Evolutionary conservation across 495 filamentous ascomycete genomes (phyloP).

Genomic region (Immersiella caudata): DNA sequence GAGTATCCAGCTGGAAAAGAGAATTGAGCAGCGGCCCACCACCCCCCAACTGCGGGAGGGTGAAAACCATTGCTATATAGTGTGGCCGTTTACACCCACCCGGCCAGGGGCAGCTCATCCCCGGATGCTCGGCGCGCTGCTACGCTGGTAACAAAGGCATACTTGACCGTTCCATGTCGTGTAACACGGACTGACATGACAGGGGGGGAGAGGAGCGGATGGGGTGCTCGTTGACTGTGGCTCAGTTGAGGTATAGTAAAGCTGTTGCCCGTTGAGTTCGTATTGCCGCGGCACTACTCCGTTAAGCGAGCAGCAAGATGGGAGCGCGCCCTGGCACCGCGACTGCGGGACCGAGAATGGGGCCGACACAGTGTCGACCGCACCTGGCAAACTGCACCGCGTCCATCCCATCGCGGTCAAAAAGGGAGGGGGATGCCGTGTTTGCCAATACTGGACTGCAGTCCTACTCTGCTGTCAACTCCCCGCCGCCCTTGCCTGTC

Average conservation of each 20-base stretch:
- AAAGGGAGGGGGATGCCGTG: neutral
- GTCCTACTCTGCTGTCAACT: neutral
- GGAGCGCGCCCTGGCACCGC: neutral
- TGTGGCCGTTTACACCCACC: neutral
- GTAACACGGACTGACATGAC: slow-evolving; percentile 1
- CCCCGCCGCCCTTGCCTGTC: neutral
- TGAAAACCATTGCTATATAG: neutral
- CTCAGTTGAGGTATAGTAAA: neutral
- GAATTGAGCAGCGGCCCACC: neutral
- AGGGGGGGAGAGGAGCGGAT: neutral
- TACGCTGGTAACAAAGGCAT: neutral
- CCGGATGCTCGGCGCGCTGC: neutral
- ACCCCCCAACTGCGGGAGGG: neutral
- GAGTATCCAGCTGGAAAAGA: neutral
- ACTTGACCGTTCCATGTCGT: neutral
- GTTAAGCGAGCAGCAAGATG: neutral
- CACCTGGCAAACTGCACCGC: neutral
- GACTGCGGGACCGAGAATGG: slow-evolving; percentile 27
- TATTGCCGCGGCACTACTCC: neutral
- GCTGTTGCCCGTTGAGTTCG: neutral
- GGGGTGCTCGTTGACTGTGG: neutral
- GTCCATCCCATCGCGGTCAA: neutral
- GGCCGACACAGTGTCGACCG: neutral
- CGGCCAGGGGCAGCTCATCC: neutral
- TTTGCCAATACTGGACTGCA: neutral